Conservation (phyloP, 2,329 filamentous ascomycete genomes). For the Trichoderma koningiopsis region DNA sequence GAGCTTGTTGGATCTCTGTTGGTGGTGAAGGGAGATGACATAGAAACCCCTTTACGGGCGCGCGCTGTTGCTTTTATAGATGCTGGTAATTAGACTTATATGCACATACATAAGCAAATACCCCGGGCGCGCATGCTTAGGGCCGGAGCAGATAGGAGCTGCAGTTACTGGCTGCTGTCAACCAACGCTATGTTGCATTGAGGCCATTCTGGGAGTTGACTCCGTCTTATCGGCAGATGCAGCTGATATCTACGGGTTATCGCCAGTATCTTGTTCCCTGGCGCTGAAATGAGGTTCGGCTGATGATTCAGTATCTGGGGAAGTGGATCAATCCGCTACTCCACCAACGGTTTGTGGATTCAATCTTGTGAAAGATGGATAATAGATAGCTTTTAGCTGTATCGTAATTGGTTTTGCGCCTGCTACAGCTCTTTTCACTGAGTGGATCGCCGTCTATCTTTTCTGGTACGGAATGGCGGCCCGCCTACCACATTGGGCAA, state of each 20-base stretch:
- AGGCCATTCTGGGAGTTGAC: background rate
- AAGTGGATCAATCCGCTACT: slow-evolving; percentile 8
- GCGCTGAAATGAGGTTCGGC: background rate
- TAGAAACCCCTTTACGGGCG: background rate
- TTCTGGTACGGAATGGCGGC: background rate
- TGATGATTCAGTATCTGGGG: slow-evolving; percentile 9
- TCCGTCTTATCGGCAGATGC: background rate
- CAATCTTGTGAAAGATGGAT: background rate
- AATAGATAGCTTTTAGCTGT: background rate
- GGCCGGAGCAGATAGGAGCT: background rate
- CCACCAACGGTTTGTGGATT: slow-evolving; percentile 7
- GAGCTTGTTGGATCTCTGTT: background rate
- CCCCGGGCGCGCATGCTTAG: background rate
- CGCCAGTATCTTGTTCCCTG: background rate
- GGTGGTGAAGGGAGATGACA: background rate
- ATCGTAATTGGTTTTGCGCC: background rate
- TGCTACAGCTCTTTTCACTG: background rate
- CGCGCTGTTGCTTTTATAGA: slow-evolving; percentile 11
- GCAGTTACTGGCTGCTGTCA: background rate
- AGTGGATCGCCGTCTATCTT: background rate
- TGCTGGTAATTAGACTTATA: background rate
- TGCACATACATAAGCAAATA: background rate
- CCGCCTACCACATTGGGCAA: slow-evolving; percentile 10
- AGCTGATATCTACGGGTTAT: background rate
- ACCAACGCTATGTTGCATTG: slow-evolving; percentile 12